Evolutionary conservation across 2,329 filamentous ascomycete genomes (phyloP), one percentile per base, ranked within the genome.

Genomic region (Penicillium decumbens): DNA sequence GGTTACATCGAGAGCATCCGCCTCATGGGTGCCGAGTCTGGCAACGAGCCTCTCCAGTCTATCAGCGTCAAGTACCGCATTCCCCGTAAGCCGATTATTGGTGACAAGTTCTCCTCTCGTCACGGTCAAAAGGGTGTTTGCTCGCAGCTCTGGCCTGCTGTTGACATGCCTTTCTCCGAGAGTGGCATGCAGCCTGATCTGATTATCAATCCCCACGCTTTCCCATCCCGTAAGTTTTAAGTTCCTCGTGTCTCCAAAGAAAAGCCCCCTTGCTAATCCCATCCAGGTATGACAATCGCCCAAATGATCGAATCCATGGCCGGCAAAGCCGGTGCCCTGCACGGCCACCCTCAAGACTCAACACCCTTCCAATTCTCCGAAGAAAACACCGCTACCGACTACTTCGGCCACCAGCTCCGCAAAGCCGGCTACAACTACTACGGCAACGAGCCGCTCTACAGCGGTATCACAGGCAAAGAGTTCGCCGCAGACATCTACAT

Each of bases 191-290:
- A 96, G 66, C 93, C 93, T 8, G 93, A 98, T 72, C 80, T 95
- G 63, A 98, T 98, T 72, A 98, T 98, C 78, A 98, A 98, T 75
- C 93, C 93, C 35, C 93, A 98, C 79, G 93, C 93, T 66, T 98
- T 98, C 80, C 93, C 93, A 6, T 97, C 92, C 40, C 91, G 93
- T 73, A 63, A 62, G 68, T 58, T 25, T 32, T 13, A 3, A 23
- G 20, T 9, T 6, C 10, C 39, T n/a, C 29, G 20, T 10, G 1
- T 39, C 1, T 15, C 3, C 9, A 13, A 10, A 3, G 9, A 33
- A n/a, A 24, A 35, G 15, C 3, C 4, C 8, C 32, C 25, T 15
- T 10, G 24, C 56, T 54, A 51, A 50, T 28, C 2, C 12, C 6
- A 20, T 28, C 15, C 41, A 71, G 68, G 68, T 62, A 98, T 98